Conservation (phyloP, 805 yeast genomes). For the Hanseniaspora meyeri region DNA sequence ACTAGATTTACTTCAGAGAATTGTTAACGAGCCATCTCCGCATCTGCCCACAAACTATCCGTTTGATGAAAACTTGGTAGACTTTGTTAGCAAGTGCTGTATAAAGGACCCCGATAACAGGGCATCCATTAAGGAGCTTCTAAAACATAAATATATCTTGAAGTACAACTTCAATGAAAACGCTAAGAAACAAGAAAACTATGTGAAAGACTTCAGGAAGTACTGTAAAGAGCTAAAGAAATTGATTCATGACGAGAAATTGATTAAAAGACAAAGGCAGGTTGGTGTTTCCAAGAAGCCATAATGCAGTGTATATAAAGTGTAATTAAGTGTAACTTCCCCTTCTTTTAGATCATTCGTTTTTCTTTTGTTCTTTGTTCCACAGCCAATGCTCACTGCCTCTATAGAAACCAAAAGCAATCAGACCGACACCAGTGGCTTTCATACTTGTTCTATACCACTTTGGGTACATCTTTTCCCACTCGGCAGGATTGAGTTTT, state of each 20-base stretch:
- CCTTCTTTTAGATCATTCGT: not conserved
- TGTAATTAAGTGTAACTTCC: not conserved
- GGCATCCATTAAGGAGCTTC: constrained; percentile 60
- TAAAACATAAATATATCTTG: constrained; percentile 30
- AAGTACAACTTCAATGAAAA: constrained; percentile 27
- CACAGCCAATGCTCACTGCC: constrained; percentile 53
- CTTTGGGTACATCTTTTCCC: constrained; percentile 32
- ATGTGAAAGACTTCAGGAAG: constrained; percentile 28
- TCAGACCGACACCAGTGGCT: constrained; percentile 40
- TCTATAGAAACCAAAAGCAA: constrained; percentile 48
- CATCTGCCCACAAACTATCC: constrained; percentile 33
- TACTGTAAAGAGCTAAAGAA: constrained; percentile 32
- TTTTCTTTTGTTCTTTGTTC: constrained; percentile 25
- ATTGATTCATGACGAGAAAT: constrained; percentile 24
- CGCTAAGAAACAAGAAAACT: constrained; percentile 16
- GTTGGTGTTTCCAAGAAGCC: constrained; percentile 15
- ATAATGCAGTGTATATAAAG: not conserved
- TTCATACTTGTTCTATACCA: constrained; percentile 55
- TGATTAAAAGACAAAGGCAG: constrained; percentile 24
- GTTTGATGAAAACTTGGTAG: constrained; percentile 23
- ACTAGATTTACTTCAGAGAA: constrained; percentile 77
- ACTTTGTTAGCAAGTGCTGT: constrained; percentile 63
- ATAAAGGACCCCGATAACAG: constrained; percentile 56
- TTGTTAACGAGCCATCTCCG: constrained; percentile 90
- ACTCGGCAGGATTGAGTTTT: constrained; percentile 21